phyloP scores from a whole-genome alignment of 1,284 basidiomycete genomes.

The Ceratobasidium sp. region DNA sequence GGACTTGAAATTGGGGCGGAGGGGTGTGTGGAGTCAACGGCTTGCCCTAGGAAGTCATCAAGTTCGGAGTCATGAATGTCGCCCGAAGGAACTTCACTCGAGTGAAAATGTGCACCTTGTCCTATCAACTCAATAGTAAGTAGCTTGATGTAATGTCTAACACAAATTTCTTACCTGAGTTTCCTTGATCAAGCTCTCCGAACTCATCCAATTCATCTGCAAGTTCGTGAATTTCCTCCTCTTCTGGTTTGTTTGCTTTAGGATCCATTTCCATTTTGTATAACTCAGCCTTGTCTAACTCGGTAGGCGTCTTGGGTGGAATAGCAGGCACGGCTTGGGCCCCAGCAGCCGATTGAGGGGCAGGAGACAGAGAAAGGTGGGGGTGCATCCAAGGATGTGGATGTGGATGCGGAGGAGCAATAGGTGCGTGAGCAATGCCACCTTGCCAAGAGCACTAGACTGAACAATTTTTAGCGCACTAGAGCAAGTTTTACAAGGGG shows the following conservation, averaged over 20 bases:
- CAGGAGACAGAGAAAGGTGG: not conserved
- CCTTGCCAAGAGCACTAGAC: not conserved
- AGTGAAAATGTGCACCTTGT: not conserved
- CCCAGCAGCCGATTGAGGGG: not conserved
- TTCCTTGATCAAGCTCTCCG: not conserved
- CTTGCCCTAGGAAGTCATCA: not conserved
- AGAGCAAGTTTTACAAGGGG: not conserved
- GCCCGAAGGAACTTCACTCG: not conserved
- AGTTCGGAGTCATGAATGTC: constrained; percentile 1
- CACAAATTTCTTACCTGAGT: too few species aligned
- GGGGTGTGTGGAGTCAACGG: not conserved
- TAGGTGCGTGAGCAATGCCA: not conserved
- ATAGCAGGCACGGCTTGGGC: not conserved
- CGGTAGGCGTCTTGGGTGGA: too few species aligned
- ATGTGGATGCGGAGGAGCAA: not conserved
- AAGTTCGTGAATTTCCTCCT: not conserved
- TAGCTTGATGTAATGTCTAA: not conserved
- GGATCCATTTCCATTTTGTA: too few species aligned
- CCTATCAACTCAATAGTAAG: not conserved
- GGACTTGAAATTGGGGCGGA: not conserved
- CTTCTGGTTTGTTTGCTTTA: too few species aligned
- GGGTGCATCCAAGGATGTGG: not conserved
- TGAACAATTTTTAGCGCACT: not conserved
- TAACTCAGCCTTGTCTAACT: too few species aligned
- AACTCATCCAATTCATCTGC: not conserved